Conservation (phyloP, 1,139 yeast species). For the Suhomyces coccinellae region DNA sequence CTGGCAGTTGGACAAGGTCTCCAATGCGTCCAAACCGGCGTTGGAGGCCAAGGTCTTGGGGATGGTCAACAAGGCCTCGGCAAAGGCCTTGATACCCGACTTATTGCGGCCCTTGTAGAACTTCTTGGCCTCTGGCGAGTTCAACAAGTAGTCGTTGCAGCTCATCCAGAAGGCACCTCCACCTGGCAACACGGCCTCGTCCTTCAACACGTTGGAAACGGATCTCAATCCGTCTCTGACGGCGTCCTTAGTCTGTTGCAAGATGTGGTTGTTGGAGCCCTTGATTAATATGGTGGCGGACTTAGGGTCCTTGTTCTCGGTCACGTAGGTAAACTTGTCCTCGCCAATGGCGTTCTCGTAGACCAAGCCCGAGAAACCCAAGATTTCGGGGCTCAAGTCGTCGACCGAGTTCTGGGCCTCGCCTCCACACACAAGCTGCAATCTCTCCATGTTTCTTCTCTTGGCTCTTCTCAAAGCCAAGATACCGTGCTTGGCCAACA, state of each 20-base stretch:
- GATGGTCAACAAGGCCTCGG: slow-evolving; percentile 84
- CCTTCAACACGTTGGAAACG: slow-evolving; percentile 87
- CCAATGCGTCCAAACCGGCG: slow-evolving; percentile 92
- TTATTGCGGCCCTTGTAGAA: slow-evolving; percentile 86
- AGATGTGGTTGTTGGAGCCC: slow-evolving; percentile 87
- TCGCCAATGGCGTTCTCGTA: slow-evolving; percentile 94
- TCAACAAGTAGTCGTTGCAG: slow-evolving; percentile 66
- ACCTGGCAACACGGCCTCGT: slow-evolving; percentile 86
- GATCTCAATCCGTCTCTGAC: slow-evolving; percentile 96
- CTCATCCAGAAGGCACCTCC: slow-evolving; percentile 95
- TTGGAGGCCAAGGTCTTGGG: slow-evolving; percentile 93
- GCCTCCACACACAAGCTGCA: slow-evolving; percentile 95
- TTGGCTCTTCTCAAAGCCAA: slow-evolving; percentile 96
- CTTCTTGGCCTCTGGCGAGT: slow-evolving; percentile 48
- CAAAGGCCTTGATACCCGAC: slow-evolving; percentile 90
- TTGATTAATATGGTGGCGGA: slow-evolving; percentile 89
- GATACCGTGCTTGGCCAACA: slow-evolving; percentile 89
- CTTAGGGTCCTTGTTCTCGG: slow-evolving; percentile 88
- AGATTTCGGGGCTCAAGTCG: slow-evolving; percentile 77
- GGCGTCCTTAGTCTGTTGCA: slow-evolving; percentile 94
- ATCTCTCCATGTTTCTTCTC: slow-evolving; percentile 98
- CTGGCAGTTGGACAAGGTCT: slow-evolving; percentile 84
- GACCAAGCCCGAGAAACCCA: slow-evolving; percentile 90
- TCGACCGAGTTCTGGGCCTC: slow-evolving; percentile 98
- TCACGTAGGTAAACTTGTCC: slow-evolving; percentile 94